phyloP scores from a whole-genome alignment of 805 yeast species.

The Schwanniomyces polymorphus region DNA sequence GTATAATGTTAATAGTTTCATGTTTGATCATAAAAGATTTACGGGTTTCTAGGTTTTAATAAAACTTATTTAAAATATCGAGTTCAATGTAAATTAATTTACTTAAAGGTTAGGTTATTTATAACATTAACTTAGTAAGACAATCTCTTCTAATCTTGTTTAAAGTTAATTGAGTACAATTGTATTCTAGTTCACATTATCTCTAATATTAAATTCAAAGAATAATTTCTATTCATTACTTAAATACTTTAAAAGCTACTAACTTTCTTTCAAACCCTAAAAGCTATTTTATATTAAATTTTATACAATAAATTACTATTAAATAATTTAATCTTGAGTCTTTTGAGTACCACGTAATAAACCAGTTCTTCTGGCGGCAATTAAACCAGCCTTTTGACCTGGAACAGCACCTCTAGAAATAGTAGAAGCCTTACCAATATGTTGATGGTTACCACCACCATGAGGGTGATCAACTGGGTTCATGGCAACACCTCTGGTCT shows the following conservation, averaged over 20 bases:
- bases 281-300: constrained; percentile 9
- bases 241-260: not conserved
- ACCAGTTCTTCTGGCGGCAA: constrained; percentile 42
- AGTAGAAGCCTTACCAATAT: constrained; percentile 39
- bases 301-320: constrained; percentile 13
- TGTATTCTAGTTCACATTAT: too few relatives aligned
- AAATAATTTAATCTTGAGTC: constrained; percentile 29
- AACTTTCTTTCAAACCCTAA: constrained; percentile 1
- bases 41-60: constrained; percentile 14
- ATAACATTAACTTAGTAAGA: not conserved
- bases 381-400: constrained; percentile 41
- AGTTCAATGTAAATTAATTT: not conserved
- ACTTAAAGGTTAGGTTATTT: too few relatives aligned
- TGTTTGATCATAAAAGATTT: constrained; percentile 11
- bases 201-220: not conserved
- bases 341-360: constrained; percentile 40
- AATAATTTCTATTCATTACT: not conserved
- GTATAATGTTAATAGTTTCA: constrained; percentile 15
- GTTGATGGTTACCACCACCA: constrained; percentile 90
- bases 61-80: constrained; percentile 9
- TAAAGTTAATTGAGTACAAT: too few relatives aligned
- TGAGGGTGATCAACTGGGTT: constrained; percentile 99
- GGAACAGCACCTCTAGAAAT: constrained; percentile 41
- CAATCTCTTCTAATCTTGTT: not conserved
- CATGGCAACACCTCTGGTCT: constrained; percentile 99